A percentile compares a stretch with the other conserved stretches of the same genome.
phyloP scores from a whole-genome alignment of 1,284 basidiomycete species.

The Cystobasidiaceae sp. region DNA sequence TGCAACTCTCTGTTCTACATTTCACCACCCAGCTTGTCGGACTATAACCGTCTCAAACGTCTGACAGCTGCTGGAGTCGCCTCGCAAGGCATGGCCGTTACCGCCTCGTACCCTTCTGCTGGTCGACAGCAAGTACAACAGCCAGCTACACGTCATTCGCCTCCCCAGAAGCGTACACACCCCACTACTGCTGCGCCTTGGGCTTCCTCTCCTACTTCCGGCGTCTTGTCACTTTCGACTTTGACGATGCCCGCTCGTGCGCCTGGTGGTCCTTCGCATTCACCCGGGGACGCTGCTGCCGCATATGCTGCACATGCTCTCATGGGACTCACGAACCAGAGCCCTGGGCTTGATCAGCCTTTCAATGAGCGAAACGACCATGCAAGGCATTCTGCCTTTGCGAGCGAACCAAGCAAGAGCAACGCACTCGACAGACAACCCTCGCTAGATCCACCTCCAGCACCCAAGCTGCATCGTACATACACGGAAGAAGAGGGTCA shows the following conservation, averaged over 20 bases:
- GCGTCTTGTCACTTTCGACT: background rate
- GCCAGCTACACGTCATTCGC: background rate
- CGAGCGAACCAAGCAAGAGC: background rate
- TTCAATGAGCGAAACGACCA: background rate
- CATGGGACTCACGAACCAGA: too few relatives aligned
- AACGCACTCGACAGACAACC: background rate
- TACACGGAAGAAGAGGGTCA: constrained; percentile 31
- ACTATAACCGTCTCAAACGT: constrained; percentile 28
- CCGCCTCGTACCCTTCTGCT: background rate
- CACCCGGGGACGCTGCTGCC: background rate
- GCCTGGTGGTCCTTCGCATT: background rate
- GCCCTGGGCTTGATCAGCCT: background rate
- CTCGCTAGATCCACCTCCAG: constrained; percentile 5
- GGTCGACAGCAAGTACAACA: background rate
- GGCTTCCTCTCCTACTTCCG: background rate
- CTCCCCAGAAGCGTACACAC: too few relatives aligned
- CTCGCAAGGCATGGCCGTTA: background rate
- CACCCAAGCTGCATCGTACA: constrained; percentile 17
- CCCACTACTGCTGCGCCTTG: too few relatives aligned
- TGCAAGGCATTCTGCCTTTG: background rate
- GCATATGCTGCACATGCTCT: background rate
- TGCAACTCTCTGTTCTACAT: background rate
- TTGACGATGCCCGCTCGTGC: background rate
- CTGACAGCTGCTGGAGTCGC: background rate
- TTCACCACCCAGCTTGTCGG: constrained; percentile 4